Base-by-base conservation (phyloP, 495 filamentous ascomycete species). In the Penicillium macrosclerotiorum region DNA sequence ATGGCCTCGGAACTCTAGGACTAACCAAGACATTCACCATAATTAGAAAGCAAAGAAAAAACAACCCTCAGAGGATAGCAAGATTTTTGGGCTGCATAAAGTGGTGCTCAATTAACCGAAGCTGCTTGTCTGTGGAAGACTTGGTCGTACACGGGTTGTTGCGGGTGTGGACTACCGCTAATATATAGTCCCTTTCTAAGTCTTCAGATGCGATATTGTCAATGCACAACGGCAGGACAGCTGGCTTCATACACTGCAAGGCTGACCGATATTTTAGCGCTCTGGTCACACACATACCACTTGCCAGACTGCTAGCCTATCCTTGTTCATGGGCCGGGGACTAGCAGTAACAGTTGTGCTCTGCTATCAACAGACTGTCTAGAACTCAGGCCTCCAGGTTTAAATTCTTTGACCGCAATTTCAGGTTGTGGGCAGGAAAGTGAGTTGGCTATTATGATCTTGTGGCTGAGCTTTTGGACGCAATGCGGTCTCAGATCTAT, bases 111-210 rank as follows among this genome's bases (percentile, higher is more conserved):
- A 48, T 39, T 60, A 56, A 60, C 59, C 59, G 59, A 47, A 62
- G 56, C 24, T 59, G 29, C 17, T 42, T 20, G 38, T 38, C 35
- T 39, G 19, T 42, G 38, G 34, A 48, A 24, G 18, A 16, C 19
- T 42, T 46, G 34, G 59, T 63, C 42, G 59, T 55, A 63, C 59
- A 53, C 59, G 59, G 59, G 47, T 57, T 57, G 51, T 57, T 51
- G 43, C 59, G 44, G 59, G 53, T 55, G 56, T 60, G 27, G 53
- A 60, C 27, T 49, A 60, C 57, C 52, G 51, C 39, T 32, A 13
- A 39, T 33, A 38, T 20, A 43, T 39, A 27, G 30, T 12, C 7
- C 30, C 46, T 56, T 51, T 48, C 26, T 47, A 20, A 31, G 26
- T 44, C 47, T 29, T 23, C 32, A 14, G n/a, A 23, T 26, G 42